Base-by-base conservation (phyloP, 306 rosid species). In the Abrus pulchellus region DNA sequence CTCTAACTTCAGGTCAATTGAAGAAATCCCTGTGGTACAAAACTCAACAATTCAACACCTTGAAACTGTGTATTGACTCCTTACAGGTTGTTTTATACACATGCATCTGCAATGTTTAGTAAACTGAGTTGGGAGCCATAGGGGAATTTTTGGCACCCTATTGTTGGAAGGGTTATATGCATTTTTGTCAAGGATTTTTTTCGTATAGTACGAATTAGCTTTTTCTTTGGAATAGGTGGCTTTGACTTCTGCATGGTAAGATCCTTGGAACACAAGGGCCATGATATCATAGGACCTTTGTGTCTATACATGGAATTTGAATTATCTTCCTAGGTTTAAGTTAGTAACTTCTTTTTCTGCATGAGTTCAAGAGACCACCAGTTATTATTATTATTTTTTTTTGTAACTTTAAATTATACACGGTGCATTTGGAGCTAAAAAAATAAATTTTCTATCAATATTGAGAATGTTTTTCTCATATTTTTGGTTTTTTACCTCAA, bases 81-180 rank as follows among this genome's bases (percentile, higher is more conserved):
- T 34, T 63, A 3, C 69, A 63, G 48, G 48, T 38, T 28, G 47
- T 63, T 34, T 62, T n/a, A 45, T 36, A 28, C 49, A n/a, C 32
- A 38, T n/a, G 49, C 49, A 64, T 13, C 30, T n/a, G 47, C 69
- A 63, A 64, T 48, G n/a, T 13, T 41, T 64, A 30, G 49, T 13
- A 38, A 64, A 32, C 3, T 38, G 68, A 34, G 68, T 62, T 62
- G 27, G 34, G 7, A 62, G 13, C 28, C 68, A 12, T 62, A 34
- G 34, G 68, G 68, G 10, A 12, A 6, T 1, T 62, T 1, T 62
- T 36, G 5, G 30, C 7, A 12, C 0, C 47, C 88, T 90, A 36
- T 36, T 0, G 40, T 36, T 36, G 40, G 40, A 36, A 4, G 40
- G 40, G 40, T 36, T 36, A 36, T 36, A 4, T 36, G 40, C 40